Conservation (phyloP, 2,329 filamentous ascomycete genomes). For the Drechslerella coelobrocha region DNA sequence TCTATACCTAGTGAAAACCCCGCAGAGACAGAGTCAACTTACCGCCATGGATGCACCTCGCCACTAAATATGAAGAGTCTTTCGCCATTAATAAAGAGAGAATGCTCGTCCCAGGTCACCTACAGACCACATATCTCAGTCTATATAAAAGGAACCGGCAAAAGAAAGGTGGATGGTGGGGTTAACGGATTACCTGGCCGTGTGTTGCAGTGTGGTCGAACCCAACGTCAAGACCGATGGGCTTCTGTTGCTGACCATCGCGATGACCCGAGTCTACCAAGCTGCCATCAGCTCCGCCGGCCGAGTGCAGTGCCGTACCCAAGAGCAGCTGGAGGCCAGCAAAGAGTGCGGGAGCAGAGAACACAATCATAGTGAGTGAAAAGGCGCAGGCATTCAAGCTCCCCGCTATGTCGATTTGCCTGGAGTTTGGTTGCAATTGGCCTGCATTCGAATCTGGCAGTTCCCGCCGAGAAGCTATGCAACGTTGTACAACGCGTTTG, state of each 20-base stretch:
- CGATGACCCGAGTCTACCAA: too few species aligned
- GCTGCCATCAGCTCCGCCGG: too few species aligned
- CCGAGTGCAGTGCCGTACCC: too few species aligned
- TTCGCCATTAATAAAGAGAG: slow-evolving; percentile 73
- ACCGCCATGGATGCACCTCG: slow-evolving; percentile 72
- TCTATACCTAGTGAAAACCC: neutral
- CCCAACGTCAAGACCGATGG: slow-evolving; percentile 27
- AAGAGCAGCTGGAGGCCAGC: slow-evolving; percentile 15
- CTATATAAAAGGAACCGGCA: too few species aligned
- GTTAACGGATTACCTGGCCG: slow-evolving; percentile 16
- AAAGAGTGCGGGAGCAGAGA: slow-evolving; percentile 4
- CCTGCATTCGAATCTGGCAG: too few species aligned
- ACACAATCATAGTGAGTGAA: neutral
- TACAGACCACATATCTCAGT: slow-evolving; percentile 38
- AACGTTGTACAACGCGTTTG: too few species aligned
- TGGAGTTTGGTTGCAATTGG: neutral
- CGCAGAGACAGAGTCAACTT: neutral
- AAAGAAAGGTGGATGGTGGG: too few species aligned
- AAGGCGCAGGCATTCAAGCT: too few species aligned
- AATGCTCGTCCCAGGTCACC: slow-evolving; percentile 76
- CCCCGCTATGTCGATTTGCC: neutral
- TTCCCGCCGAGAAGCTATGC: too few species aligned
- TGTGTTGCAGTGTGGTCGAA: slow-evolving; percentile 6
- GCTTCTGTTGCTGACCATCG: slow-evolving; percentile 18
- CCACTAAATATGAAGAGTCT: slow-evolving; percentile 74